Percentiles rank a stretch among this genome's conserved stretches.
phyloP scores from a whole-genome alignment of 2,329 filamentous ascomycete genomes.

The Talaromyces marneffei region DNA sequence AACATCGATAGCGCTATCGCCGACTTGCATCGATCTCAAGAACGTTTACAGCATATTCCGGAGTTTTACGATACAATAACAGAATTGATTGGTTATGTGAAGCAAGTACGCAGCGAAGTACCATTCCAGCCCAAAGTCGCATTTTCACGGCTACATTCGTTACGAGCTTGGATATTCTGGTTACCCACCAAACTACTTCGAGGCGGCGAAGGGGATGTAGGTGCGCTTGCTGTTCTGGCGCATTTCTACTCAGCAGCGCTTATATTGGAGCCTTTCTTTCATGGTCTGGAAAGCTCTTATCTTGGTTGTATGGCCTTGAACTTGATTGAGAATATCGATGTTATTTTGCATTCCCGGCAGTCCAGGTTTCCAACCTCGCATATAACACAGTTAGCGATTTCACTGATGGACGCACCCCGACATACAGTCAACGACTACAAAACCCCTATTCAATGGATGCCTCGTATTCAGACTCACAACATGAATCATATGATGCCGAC shows the following conservation, averaged over 20 bases:
- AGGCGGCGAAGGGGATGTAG: slow-evolving; percentile 67
- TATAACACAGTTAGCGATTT: slow-evolving; percentile 56
- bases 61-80: slow-evolving; percentile 64
- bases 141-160: slow-evolving; percentile 80
- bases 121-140: slow-evolving; percentile 70
- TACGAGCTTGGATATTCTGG: slow-evolving; percentile 94
- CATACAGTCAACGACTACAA: slow-evolving; percentile 65
- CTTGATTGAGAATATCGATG: slow-evolving; percentile 81
- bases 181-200: slow-evolving; percentile 79
- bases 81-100: slow-evolving; percentile 66
- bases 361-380: slow-evolving; percentile 53
- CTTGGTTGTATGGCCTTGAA: slow-evolving; percentile 72
- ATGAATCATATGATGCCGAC: slow-evolving; percentile 34
- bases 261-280: slow-evolving; percentile 83
- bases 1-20: slow-evolving; percentile 62
- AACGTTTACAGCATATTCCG: slow-evolving; percentile 61
- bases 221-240: slow-evolving; percentile 74
- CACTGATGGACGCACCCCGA: slow-evolving; percentile 67
- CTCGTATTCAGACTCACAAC: slow-evolving; percentile 19
- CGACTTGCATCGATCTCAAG: slow-evolving; percentile 54
- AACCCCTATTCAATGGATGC: slow-evolving; percentile 59
- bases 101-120: slow-evolving; percentile 65
- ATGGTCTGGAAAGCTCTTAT: slow-evolving; percentile 83
- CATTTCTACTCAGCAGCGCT: slow-evolving; percentile 89
- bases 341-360: slow-evolving; percentile 65